Conservation (phyloP, 2,329 filamentous ascomycete genomes). For the Beauveria sp. region DNA sequence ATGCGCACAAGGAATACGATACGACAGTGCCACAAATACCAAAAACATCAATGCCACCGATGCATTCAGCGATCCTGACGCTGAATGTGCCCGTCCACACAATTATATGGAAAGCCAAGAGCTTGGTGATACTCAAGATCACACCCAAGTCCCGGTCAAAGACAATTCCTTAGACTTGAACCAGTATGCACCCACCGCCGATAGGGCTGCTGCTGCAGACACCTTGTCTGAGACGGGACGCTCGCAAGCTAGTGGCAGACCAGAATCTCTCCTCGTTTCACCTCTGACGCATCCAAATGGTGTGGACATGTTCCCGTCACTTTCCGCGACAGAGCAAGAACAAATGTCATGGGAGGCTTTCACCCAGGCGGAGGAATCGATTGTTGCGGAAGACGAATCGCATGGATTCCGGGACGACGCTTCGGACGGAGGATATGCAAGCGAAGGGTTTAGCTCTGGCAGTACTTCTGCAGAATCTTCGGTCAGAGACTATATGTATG, state of each 20-base stretch:
- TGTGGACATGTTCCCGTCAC: slow-evolving; percentile 26
- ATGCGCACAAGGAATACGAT: background rate
- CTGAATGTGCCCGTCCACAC: background rate
- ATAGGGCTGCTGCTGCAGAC: background rate
- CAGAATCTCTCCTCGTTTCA: slow-evolving; percentile 18
- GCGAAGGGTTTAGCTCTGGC: slow-evolving; percentile 27
- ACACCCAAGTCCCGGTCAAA: background rate
- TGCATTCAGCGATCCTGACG: background rate
- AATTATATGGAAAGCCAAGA: background rate
- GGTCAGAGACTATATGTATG: slow-evolving; percentile 43
- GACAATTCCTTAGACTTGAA: background rate
- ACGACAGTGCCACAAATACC: background rate
- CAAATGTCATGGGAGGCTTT: slow-evolving; percentile 29
- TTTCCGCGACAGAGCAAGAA: slow-evolving; percentile 29
- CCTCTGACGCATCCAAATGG: slow-evolving; percentile 33
- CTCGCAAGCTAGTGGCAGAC: slow-evolving; percentile 3
- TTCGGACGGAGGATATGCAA: slow-evolving; percentile 31
- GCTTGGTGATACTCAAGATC: background rate
- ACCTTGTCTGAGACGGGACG: background rate
- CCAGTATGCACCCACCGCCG: background rate
- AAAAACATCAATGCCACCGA: background rate
- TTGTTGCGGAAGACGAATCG: slow-evolving; percentile 28
- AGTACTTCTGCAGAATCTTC: slow-evolving; percentile 32
- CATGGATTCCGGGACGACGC: slow-evolving; percentile 15
- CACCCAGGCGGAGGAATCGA: slow-evolving; percentile 28